Evolutionary conservation across 148 eudicot species (phyloP).

Genomic region (Heliamphora exappendiculata): DNA sequence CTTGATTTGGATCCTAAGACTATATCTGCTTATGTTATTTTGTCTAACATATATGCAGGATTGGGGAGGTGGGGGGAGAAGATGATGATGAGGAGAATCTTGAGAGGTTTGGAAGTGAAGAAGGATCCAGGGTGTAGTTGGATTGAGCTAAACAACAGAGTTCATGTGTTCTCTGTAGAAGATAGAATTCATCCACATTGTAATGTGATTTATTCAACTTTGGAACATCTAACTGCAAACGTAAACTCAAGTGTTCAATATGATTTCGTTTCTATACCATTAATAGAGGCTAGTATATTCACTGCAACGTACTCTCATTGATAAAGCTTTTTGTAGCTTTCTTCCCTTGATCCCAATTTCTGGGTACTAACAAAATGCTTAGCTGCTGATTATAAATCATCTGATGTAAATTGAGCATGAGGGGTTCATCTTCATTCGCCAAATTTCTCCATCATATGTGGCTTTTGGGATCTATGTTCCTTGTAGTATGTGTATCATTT

Average conservation of each 20-base stretch:
- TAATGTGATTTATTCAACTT: constrained; percentile 22
- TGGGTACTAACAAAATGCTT: background rate
- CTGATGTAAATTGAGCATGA: background rate
- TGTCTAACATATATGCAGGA: constrained; percentile 44
- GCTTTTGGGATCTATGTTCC: constrained; percentile 2
- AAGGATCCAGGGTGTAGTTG: constrained; percentile 57
- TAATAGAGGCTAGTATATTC: background rate
- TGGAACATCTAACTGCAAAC: constrained; percentile 26
- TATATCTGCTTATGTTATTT: constrained; percentile 24
- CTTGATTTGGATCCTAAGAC: constrained; percentile 20
- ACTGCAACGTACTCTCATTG: background rate
- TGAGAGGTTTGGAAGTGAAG: constrained; percentile 26
- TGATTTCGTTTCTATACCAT: constrained; percentile 1
- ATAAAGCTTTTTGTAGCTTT: constrained; percentile 1
- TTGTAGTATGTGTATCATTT: background rate
- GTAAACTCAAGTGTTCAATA: constrained; percentile 5
- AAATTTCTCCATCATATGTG: background rate
- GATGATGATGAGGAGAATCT: constrained; percentile 23
- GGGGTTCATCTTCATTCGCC: background rate
- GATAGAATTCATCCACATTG: constrained; percentile 30
- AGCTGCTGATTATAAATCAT: background rate
- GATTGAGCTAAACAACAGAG: constrained; percentile 35
- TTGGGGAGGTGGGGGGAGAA: constrained; percentile 40
- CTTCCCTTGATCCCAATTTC: background rate
- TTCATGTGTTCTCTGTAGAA: constrained; percentile 32